Evolutionary conservation across 2,329 filamentous ascomycete genomes (phyloP).

Genomic region (Apiospora kogelbergensis): DNA sequence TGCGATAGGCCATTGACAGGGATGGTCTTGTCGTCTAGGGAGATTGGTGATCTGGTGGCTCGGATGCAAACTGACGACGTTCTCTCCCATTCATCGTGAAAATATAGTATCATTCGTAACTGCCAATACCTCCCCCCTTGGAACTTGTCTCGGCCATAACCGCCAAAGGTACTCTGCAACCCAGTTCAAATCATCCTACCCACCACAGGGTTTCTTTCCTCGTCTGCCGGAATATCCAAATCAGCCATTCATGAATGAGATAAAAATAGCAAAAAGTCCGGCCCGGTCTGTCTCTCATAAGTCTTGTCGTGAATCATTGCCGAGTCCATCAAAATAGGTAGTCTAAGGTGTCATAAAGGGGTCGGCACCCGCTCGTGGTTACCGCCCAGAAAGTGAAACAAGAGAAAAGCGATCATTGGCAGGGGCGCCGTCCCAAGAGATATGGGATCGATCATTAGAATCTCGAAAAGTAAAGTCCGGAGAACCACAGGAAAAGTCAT

Average conservation of each 20-base stretch:
- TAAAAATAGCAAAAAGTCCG: slow-evolving; percentile 18
- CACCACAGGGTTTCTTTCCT: background rate
- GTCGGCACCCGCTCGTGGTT: background rate
- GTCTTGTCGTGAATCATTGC: slow-evolving; percentile 22
- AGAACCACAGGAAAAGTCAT: background rate
- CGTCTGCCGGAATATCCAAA: background rate
- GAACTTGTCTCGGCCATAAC: background rate
- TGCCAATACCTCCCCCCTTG: background rate
- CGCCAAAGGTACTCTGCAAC: background rate
- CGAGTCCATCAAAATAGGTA: background rate
- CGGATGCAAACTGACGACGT: background rate
- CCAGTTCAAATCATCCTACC: background rate
- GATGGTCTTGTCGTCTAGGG: background rate
- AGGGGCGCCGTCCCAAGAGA: background rate
- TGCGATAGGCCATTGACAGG: background rate
- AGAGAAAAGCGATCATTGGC: background rate
- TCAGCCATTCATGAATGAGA: slow-evolving; percentile 4
- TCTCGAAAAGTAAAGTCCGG: background rate
- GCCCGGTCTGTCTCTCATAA: slow-evolving; percentile 20
- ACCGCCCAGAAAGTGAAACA: background rate
- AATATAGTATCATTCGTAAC: background rate
- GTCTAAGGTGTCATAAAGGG: background rate
- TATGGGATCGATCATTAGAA: background rate
- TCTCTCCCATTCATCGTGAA: background rate
- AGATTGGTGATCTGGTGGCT: background rate